Conservation (phyloP, 495 filamentous ascomycete genomes). For the Xylaria intraflava region DNA sequence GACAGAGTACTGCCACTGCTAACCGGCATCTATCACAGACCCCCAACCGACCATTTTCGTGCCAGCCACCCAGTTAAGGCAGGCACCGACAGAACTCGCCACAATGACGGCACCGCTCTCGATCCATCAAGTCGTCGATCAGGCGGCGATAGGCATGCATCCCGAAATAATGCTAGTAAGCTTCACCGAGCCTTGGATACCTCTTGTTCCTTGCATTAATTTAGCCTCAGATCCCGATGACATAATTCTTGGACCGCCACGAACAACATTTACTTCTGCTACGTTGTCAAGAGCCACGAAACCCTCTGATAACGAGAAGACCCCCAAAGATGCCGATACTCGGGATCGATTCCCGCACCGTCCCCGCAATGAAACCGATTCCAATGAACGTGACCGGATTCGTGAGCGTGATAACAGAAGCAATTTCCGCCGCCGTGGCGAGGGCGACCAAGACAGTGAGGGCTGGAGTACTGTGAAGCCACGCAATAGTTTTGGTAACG, state of each 20-base stretch:
- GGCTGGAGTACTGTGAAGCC: constrained; percentile 57
- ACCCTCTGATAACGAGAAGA: constrained; percentile 45
- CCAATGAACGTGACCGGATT: constrained; percentile 32
- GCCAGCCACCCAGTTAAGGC: constrained; percentile 32
- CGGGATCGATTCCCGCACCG: constrained; percentile 61
- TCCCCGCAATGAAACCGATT: constrained; percentile 60
- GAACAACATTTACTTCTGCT: constrained; percentile 78
- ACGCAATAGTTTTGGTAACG: constrained; percentile 57
- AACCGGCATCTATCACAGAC: constrained; percentile 25
- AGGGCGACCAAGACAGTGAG: constrained; percentile 50
- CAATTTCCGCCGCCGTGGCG: constrained; percentile 42
- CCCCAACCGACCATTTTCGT: constrained; percentile 38
- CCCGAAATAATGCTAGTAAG: constrained; percentile 49
- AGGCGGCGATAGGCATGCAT: constrained; percentile 54
- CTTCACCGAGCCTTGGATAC: constrained; percentile 12
- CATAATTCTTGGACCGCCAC: constrained; percentile 83
- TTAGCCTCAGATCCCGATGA: constrained; percentile 56
- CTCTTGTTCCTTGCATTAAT: constrained; percentile 13
- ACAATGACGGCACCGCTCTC: constrained; percentile 34
- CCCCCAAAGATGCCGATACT: constrained; percentile 44
- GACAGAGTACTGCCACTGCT: constrained; percentile 8
- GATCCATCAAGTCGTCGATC: constrained; percentile 52
- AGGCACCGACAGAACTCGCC: constrained; percentile 37
- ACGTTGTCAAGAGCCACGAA: constrained; percentile 53
- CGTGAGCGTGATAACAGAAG: constrained; percentile 41